A percentile compares a stretch with the other conserved stretches of the same genome.
Evolutionary conservation across 768 basidiomycete genomes (phyloP).

Genomic region (Rhodosporidiobolus sp.): DNA sequence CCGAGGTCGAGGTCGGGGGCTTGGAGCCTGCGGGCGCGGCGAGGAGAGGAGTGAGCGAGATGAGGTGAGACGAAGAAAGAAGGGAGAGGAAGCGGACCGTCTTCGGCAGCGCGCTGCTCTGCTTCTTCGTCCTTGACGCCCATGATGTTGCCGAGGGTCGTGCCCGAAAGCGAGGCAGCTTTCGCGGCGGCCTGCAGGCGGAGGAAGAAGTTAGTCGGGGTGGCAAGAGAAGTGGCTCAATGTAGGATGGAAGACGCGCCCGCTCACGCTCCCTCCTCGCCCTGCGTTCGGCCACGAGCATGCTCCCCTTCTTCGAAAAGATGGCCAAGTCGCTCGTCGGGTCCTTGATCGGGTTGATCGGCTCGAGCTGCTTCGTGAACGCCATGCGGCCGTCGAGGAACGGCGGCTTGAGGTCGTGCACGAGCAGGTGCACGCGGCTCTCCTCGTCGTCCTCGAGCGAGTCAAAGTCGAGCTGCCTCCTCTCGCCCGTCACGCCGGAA

Average conservation of each 20-base stretch:
- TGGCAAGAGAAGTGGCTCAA: rapidly evolving
- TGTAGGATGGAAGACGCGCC: constrained; percentile 35
- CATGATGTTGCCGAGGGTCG: constrained; percentile 93
- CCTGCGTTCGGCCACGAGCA: constrained; percentile 88
- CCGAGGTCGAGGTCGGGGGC: neutral
- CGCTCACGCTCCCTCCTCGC: constrained; percentile 92
- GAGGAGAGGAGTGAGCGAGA: neutral
- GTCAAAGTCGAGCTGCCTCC: constrained; percentile 70
- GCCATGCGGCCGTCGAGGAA: constrained; percentile 95
- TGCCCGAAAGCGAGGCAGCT: constrained; percentile 84
- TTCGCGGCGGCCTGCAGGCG: constrained; percentile 77
- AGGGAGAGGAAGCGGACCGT: constrained; percentile 35
- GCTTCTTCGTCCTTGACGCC: constrained; percentile 87
- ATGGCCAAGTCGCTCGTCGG: constrained; percentile 89
- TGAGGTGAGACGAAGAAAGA: constrained; percentile 28
- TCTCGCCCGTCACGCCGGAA: constrained; percentile 83
- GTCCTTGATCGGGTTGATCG: constrained; percentile 94
- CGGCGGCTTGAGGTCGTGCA: constrained; percentile 94
- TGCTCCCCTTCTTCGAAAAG: constrained; percentile 95
- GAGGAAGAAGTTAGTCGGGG: neutral
- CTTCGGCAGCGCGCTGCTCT: constrained; percentile 20
- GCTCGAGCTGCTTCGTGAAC: constrained; percentile 93
- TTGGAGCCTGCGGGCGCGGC: constrained; percentile 48
- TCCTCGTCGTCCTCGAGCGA: constrained; percentile 91
- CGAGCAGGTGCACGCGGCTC: constrained; percentile 86